Conservation (phyloP, 1,284 basidiomycete genomes). For the Apiotrichum gracile region DNA sequence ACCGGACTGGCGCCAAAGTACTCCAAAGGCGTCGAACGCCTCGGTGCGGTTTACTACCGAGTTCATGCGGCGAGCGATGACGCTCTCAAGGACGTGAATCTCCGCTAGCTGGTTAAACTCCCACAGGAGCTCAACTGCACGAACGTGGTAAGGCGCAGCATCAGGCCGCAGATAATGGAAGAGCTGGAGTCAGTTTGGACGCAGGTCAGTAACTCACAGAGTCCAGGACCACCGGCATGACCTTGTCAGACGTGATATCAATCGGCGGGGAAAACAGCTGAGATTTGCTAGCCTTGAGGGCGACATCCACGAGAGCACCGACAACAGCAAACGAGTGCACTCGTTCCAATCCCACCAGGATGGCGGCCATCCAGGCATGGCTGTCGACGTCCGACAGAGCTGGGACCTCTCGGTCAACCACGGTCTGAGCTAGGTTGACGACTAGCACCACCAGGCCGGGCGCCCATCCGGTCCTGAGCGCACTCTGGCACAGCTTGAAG, state of each 20-base stretch:
- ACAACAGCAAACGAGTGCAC: constrained; percentile 58
- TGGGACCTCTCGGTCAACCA: constrained; percentile 28
- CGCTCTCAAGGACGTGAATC: constrained; percentile 55
- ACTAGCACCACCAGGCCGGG: constrained; percentile 8
- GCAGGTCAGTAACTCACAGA: constrained; percentile 14
- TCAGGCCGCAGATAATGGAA: constrained; percentile 67
- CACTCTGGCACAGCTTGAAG: constrained; percentile 16
- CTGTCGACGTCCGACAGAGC: constrained; percentile 19
- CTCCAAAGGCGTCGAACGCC: constrained; percentile 80
- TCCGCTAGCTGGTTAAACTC: constrained; percentile 42
- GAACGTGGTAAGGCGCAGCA: constrained; percentile 68
- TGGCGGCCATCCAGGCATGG: constrained; percentile 34
- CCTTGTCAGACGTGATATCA: constrained; percentile 18
- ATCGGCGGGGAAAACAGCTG: constrained; percentile 20
- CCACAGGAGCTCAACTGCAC: constrained; percentile 83
- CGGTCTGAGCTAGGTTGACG: constrained; percentile 12
- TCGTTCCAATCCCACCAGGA: constrained; percentile 28
- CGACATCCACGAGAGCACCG: constrained; percentile 56
- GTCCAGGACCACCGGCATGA: constrained; percentile 29
- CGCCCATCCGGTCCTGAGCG: constrained; percentile 1
- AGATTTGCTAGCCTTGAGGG: constrained; percentile 51
- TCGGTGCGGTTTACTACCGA: constrained; percentile 31
- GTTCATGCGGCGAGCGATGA: constrained; percentile 51
- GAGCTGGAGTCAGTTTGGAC: constrained; percentile 50
- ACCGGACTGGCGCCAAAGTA: constrained; percentile 87